Conservation (phyloP, 768 basidiomycete genomes). For the Tylopilus sp. region DNA sequence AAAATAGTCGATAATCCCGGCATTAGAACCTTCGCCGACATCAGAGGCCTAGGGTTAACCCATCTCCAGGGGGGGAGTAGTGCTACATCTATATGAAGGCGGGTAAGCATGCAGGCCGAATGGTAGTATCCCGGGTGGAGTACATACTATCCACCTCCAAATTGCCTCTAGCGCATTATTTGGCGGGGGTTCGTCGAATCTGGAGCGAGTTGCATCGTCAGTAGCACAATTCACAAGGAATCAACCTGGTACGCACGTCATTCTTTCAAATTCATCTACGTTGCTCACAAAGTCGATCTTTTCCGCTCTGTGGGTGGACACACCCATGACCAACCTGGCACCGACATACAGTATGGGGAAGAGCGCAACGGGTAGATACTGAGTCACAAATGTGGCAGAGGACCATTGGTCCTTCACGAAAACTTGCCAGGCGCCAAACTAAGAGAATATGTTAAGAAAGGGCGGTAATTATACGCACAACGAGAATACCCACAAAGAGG, state of each 20-base stretch:
- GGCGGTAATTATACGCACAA: too few relatives aligned
- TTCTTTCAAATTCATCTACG: slow-evolving; percentile 28
- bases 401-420: neutral
- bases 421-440: neutral
- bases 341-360: slow-evolving; percentile 47
- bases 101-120: too few relatives aligned
- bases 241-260: slow-evolving; percentile 14
- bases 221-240: neutral
- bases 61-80: too few relatives aligned
- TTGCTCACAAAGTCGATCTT: neutral
- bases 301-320: too few relatives aligned
- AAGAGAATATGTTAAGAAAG: slow-evolving; percentile 40
- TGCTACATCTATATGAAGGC: too few relatives aligned
- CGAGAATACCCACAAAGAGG: slow-evolving; percentile 34
- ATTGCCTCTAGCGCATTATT: slow-evolving; percentile 20
- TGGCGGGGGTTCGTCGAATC: slow-evolving; percentile 26
- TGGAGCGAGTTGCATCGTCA: slow-evolving; percentile 4
- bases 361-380: slow-evolving; percentile 36
- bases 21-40: too few relatives aligned
- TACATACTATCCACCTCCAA: slow-evolving; percentile 28
- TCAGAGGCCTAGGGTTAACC: too few relatives aligned
- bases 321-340: slow-evolving; percentile 7
- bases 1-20: too few relatives aligned
- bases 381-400: neutral
- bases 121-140: too few relatives aligned